A percentile compares a stretch with the other conserved stretches of the same genome.
Conservation (phyloP, 352 stramenopile species). For the Pythium aphanidermatum region DNA sequence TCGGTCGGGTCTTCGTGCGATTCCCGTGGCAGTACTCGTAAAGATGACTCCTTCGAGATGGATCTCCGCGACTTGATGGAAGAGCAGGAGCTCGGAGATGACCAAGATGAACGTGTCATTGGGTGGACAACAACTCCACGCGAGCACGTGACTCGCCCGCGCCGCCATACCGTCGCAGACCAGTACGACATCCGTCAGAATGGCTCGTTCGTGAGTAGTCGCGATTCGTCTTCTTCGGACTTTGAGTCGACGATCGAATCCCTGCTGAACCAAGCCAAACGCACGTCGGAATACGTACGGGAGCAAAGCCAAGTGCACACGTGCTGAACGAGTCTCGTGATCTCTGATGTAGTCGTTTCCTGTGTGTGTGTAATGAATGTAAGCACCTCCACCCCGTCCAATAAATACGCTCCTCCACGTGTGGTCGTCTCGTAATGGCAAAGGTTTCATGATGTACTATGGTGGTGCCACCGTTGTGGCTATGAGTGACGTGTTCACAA, state of each 20-base stretch:
- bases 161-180: conserved; percentile 33
- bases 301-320: conserved; percentile 12
- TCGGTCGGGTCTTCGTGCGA: conserved; percentile 59
- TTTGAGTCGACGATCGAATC: conserved; percentile 73
- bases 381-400: too few relatives aligned
- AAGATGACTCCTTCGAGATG: conserved; percentile 46
- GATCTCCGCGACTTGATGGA: conserved; percentile 55
- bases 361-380: too few relatives aligned
- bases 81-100: conserved; percentile 27
- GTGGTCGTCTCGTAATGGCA: too few relatives aligned
- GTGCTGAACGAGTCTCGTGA: too few relatives aligned
- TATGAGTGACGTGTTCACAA: conserved; percentile 5
- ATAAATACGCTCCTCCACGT: too few relatives aligned
- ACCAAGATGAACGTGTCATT: conserved; percentile 21
- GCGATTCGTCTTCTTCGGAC: conserved; percentile 40
- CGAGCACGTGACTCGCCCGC: conserved; percentile 5
- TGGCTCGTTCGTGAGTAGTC: conserved; percentile 12
- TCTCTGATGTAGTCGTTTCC: too few relatives aligned
- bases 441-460: too few relatives aligned
- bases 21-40: conserved; percentile 47
- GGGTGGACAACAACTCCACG: conserved; percentile 10
- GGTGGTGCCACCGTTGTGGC: neutral
- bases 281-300: conserved; percentile 42
- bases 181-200: conserved; percentile 28
- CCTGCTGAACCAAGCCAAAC: conserved; percentile 55